Percentiles rank a stretch among this genome's conserved stretches.
These are phyloP conservation scores for Borealophlyctis nickersoniae DNA, from an alignment of 192 early-diverging fungal genomes.

Conservation along the genomic window DNA sequence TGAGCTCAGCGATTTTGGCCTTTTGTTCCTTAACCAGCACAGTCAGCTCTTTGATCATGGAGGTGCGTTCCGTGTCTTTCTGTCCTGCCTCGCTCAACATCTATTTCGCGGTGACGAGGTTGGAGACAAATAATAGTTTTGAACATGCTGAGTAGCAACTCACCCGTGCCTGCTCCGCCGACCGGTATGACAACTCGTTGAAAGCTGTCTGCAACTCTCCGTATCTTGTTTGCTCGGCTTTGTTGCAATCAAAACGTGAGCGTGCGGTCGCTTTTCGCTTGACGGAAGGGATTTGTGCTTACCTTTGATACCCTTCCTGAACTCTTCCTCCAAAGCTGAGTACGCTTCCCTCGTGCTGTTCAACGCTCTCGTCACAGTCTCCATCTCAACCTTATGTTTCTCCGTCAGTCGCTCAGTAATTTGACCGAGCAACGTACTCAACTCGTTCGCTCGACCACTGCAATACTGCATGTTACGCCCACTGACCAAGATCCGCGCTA, in stretches of 20 bases:
- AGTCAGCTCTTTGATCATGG: slow-evolving; percentile 30
- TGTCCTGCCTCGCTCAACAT: slow-evolving; percentile 12
- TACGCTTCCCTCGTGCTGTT: slow-evolving; percentile 25
- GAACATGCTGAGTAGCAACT: not conserved
- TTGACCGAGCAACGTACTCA: slow-evolving; percentile 22
- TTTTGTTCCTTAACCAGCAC: slow-evolving; percentile 43
- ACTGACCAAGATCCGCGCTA: too few species aligned
- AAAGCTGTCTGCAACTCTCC: slow-evolving; percentile 24
- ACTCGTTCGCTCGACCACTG: slow-evolving; percentile 23
- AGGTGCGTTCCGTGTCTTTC: slow-evolving; percentile 28
- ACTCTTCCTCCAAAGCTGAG: slow-evolving; percentile 41
- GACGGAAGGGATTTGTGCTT: not conserved
- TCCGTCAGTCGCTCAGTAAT: slow-evolving; percentile 17
- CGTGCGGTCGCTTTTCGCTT: not conserved
- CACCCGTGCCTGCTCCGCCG: slow-evolving; percentile 19
- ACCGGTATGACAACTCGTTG: slow-evolving; percentile 29
- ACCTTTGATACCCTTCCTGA: slow-evolving; percentile 33
- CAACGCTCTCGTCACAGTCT: slow-evolving; percentile 23
- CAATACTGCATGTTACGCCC: slow-evolving; percentile 16
- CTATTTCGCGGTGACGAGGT: slow-evolving; percentile 1
- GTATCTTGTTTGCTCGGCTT: slow-evolving; percentile 31
- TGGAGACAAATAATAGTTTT: not conserved
- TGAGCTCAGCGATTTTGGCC: slow-evolving; percentile 33
- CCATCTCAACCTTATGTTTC: slow-evolving; percentile 30
- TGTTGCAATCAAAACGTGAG: not conserved